Evolutionary conservation across 75 land plant species (phyloP), one percentile per base, ranked within the genome.

Genomic region (Ceratopteris richardii): DNA sequence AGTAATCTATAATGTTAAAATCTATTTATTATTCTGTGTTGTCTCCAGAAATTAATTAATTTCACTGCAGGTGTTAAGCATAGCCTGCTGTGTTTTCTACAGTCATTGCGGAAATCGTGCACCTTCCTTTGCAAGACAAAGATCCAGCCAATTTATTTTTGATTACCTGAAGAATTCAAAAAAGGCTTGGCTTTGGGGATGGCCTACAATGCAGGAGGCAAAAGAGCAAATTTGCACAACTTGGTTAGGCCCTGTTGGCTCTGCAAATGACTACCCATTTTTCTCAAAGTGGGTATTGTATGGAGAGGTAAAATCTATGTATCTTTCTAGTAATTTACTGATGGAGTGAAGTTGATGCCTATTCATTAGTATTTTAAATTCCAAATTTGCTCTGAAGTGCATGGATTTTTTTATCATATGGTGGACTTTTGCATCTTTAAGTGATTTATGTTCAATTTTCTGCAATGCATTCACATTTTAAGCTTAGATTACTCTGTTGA

Each of bases 221-320:
- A 89, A 94, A 59, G 96, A 94, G 47, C 96, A 86, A 55, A 79
- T 94, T 48, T 94, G 98, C 72, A 80, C 80, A 30, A 81, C 85
- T 53, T 94, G 96, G 98, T 75, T 94, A 68, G 98, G 91, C 51
- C 85, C 98, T 27, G 98, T 94, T 72, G 98, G 98, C 12, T 86
- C 98, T 67, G 98, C 98, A 41, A 76, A 76, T 74, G 98, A 94
- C 56, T 94, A 85, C 60, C 98, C 98, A 18, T 70, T 94, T 55
- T 77, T 89, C 56, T 94, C 98, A 29, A 94, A 94, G 65, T 94
- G 98, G 98, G 96, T 83, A 57, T 68, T 94, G 21, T 94, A 94
- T 77, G 96, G 90, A 20, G 87, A 83, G 82, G 98, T 93, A 74
- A 33, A 9, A 4, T 33, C 9, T 4, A 4, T 3, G 3, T 33